Base-by-base conservation (phyloP, 208 protist species). In the Trichomonas vaginalis region DNA sequence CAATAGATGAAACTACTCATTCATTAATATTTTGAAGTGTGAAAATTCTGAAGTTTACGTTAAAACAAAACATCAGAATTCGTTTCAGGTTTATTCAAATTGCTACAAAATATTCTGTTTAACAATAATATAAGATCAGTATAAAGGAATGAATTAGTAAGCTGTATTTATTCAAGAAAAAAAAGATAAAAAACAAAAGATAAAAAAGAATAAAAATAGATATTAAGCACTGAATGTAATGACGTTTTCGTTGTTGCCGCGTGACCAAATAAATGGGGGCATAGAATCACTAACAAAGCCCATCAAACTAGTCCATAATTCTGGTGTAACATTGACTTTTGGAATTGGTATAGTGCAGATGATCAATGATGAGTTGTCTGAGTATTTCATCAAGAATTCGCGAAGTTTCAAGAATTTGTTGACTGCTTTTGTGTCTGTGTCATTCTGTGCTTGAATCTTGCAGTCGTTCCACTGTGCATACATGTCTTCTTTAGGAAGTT, bases 231-330 rank as follows among this genome's bases (percentile, higher is more conserved):
- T 90, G 42, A 90, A 90, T 37, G 82, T 90, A 35, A 90, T 40
- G 12, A 90, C 82, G 48, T 90, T 90, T 48, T 46, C 37, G 42
- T 90, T 90, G 48, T 90, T 90, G 46, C 82, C 82, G 23, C 48
- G 82, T 35, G 42, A 27, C 82, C 82, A 90, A 90, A 90, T 90
- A 48, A 90, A 90, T 49, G 82, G 82, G 17, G 82, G 82, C 82
- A 90, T 48, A n/a, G 40, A 17, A 48, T 90, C 82, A 90, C 82
- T 90, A 21, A 48, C 82, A 90, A 90, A 27, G 42, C 48, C 42
- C 0, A 90, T 9, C 17, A 90, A 35, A n/a, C 23, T 4, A 2
- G 42, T 8, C 82, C 82, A 90, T 2, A 90, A 2, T 39, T 9
- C 4, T 15, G 82, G 40, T n/a, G 46, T 39, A 35, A 14, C 6